Evolutionary conservation across 768 basidiomycete species (phyloP).

Genomic region (Mycena venus): DNA sequence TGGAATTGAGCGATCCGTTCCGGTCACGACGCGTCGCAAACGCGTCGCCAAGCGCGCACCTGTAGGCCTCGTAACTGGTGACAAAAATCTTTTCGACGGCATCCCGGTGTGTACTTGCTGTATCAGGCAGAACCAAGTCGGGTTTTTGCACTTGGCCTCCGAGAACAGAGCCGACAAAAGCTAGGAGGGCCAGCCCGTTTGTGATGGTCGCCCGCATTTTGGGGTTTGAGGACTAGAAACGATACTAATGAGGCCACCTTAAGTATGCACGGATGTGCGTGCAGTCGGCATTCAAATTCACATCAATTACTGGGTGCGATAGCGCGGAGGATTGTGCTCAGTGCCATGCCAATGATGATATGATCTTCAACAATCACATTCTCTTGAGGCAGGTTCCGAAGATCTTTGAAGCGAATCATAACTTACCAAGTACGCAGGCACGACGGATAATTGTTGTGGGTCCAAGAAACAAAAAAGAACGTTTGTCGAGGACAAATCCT

Average conservation of each 20-base stretch:
- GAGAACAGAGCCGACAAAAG: constrained; percentile 22
- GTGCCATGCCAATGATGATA: too few relatives aligned
- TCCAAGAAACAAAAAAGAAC: too few relatives aligned
- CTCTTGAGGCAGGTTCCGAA: too few relatives aligned
- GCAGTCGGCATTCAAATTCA: neutral
- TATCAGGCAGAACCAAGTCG: constrained; percentile 57
- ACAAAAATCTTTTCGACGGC: constrained; percentile 64
- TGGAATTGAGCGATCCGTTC: neutral
- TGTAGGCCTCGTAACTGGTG: constrained; percentile 69
- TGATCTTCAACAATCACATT: too few relatives aligned
- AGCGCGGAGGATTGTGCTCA: too few relatives aligned
- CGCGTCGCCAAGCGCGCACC: constrained; percentile 48
- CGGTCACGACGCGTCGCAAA: neutral
- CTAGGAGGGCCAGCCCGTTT: neutral
- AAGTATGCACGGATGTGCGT: neutral
- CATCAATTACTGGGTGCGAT: neutral
- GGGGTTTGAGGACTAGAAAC: neutral
- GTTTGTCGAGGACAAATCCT: too few relatives aligned
- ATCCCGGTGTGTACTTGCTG: constrained; percentile 50
- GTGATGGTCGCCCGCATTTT: neutral
- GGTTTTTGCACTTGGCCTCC: constrained; percentile 61
- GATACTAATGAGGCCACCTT: neutral
- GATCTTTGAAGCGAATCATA: too few relatives aligned
- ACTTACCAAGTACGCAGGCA: too few relatives aligned
- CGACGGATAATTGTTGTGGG: too few relatives aligned